These are phyloP conservation scores for Herpetomonas samuelpessoai DNA, from an alignment of 208 protist genomes.

Conservation along the genomic window DNA sequence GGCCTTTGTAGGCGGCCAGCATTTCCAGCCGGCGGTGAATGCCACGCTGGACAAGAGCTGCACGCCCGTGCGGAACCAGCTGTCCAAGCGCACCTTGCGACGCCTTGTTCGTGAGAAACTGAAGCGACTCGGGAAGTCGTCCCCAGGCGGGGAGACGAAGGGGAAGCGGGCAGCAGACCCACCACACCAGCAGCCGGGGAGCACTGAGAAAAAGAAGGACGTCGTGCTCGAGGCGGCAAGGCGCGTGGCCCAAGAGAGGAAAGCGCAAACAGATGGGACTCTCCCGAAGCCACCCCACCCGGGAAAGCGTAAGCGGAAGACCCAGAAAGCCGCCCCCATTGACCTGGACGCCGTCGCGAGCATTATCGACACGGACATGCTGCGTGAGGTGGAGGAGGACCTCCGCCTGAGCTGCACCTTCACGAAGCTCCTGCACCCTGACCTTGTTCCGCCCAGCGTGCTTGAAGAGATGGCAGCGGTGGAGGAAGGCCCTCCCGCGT, in stretches of 20 bases:
- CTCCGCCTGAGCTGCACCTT: constrained; percentile 68
- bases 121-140: neutral
- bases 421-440: constrained; percentile 59
- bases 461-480: constrained; percentile 47
- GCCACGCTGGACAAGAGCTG: constrained; percentile 60
- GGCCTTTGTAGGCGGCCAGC: constrained; percentile 77
- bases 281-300: too few relatives aligned
- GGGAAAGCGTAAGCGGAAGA: constrained; percentile 1
- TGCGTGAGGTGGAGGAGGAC: constrained; percentile 27
- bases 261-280: neutral
- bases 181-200: neutral
- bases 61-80: constrained; percentile 65
- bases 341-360: constrained; percentile 20
- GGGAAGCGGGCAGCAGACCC: neutral
- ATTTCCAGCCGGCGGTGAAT: constrained; percentile 67
- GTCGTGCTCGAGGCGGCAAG: constrained; percentile 19
- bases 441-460: constrained; percentile 41
- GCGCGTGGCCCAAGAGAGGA: too few relatives aligned
- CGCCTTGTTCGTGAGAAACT: constrained; percentile 30
- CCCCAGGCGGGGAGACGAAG: constrained; percentile 4
- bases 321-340: constrained; percentile 4
- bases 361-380: constrained; percentile 15
- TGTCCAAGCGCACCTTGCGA: constrained; percentile 45
- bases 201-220: constrained; percentile 2
- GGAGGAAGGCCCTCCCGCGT: constrained; percentile 11